Percentiles rank a stretch among this genome's conserved stretches.
phyloP scores from a whole-genome alignment of 441 rosid genomes.

The Flueggea neowawraea region DNA sequence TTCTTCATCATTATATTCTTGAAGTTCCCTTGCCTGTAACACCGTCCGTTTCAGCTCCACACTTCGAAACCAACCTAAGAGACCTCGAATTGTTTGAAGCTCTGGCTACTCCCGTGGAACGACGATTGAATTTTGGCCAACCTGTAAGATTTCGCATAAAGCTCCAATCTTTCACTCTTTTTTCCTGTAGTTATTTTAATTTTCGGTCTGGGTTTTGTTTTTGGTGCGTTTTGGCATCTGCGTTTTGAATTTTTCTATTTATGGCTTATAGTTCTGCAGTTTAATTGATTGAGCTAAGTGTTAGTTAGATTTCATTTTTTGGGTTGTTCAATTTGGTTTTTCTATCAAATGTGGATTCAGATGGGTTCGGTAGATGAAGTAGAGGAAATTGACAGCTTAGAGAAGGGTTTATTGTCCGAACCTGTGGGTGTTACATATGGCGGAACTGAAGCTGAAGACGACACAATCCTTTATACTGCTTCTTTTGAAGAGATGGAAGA shows the following conservation, averaged over 20 bases:
- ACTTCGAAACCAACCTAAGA: background rate
- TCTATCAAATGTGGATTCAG: slow-evolving; percentile 12
- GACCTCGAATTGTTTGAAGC: background rate
- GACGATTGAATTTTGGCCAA: slow-evolving; percentile 9
- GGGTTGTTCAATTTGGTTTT: background rate
- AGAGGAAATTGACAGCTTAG: slow-evolving; percentile 56
- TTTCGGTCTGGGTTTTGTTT: background rate
- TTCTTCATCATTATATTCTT: too few relatives aligned
- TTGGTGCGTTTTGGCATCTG: background rate
- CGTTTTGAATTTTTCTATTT: background rate
- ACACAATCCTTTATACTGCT: slow-evolving; percentile 43
- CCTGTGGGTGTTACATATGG: slow-evolving; percentile 14
- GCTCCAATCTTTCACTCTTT: background rate
- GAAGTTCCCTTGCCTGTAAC: too few relatives aligned
- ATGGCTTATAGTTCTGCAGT: background rate
- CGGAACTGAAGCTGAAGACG: slow-evolving; percentile 32
- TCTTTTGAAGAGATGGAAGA: slow-evolving; percentile 60
- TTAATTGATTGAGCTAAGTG: too few relatives aligned
- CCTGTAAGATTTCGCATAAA: slow-evolving; percentile 12
- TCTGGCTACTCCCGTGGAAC: slow-evolving; percentile 13
- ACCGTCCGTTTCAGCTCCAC: too few relatives aligned
- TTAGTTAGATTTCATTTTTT: background rate
- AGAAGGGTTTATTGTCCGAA: slow-evolving; percentile 38
- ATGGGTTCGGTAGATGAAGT: slow-evolving; percentile 53
- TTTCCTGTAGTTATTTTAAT: background rate